These are phyloP conservation scores for Grigorovia yakushimaensis DNA, from an alignment of 805 yeast species.

Conservation along the genomic window DNA sequence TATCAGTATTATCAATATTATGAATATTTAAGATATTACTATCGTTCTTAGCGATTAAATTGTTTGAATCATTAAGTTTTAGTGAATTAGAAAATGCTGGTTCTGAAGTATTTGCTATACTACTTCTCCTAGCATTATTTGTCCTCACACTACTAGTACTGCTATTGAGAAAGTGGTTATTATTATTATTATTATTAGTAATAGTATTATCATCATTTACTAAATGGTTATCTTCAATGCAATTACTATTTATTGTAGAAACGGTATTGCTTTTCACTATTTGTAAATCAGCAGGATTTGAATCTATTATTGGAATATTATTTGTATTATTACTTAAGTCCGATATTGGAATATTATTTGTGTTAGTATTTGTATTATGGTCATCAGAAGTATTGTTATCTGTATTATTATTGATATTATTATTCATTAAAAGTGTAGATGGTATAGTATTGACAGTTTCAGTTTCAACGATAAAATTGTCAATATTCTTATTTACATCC, in stretches of 20 bases:
- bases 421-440: conserved; percentile 27
- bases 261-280: neutral
- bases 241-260: neutral
- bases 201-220: neutral
- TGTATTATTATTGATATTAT: neutral
- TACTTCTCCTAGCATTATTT: neutral
- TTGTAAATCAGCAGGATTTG: neutral
- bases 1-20: neutral
- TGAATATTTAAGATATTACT: no score
- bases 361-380: neutral
- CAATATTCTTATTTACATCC: conserved; percentile 17
- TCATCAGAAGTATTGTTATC: neutral
- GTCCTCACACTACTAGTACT: neutral
- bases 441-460: conserved; percentile 47
- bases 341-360: neutral
- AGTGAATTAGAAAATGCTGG: conserved; percentile 1
- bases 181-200: no score
- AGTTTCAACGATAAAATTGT: conserved; percentile 47
- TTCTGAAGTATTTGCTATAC: neutral
- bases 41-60: neutral
- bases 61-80: neutral
- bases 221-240: neutral
- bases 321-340: neutral
- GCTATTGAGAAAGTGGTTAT: neutral
- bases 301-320: neutral